Conservation (phyloP, 495 filamentous ascomycete species). For the Parachaetomium inaequale region DNA sequence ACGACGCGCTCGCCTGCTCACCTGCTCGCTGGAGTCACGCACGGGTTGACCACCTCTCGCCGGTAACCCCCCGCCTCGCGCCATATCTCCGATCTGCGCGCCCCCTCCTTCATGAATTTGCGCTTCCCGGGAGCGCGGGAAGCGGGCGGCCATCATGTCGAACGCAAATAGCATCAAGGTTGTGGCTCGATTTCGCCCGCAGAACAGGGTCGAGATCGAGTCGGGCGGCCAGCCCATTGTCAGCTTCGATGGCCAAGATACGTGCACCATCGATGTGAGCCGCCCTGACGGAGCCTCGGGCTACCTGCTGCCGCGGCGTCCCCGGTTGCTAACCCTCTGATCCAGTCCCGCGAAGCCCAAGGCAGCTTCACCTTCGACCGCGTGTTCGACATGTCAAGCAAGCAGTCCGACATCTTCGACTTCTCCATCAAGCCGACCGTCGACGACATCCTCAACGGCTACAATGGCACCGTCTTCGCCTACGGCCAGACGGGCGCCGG, state of each 20-base stretch:
- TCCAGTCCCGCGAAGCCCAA: constrained; percentile 82
- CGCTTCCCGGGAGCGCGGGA: constrained; percentile 35
- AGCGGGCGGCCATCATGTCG: constrained; percentile 44
- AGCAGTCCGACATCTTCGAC: constrained; percentile 89
- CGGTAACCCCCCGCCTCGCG: not conserved
- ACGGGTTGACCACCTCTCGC: constrained; percentile 1
- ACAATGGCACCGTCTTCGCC: constrained; percentile 98
- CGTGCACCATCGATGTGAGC: constrained; percentile 80
- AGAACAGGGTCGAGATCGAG: constrained; percentile 86
- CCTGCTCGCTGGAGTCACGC: not conserved
- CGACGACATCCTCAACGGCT: constrained; percentile 96
- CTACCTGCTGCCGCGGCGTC: not conserved
- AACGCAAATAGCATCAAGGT: constrained; percentile 65
- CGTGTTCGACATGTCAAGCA: constrained; percentile 87
- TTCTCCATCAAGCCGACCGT: constrained; percentile 95
- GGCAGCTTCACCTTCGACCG: constrained; percentile 95
- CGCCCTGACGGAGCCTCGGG: not conserved
- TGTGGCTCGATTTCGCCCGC: constrained; percentile 94
- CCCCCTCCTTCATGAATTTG: constrained; percentile 31
- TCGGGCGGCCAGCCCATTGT: constrained; percentile 91
- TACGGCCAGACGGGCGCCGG: constrained; percentile 98
- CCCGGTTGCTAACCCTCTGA: constrained; percentile 40
- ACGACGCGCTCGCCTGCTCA: not conserved
- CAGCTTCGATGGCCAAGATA: constrained; percentile 80
- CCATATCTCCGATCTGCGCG: constrained; percentile 9